Conservation (phyloP, 441 rosid species). For the Gossypium schwendimanii region DNA sequence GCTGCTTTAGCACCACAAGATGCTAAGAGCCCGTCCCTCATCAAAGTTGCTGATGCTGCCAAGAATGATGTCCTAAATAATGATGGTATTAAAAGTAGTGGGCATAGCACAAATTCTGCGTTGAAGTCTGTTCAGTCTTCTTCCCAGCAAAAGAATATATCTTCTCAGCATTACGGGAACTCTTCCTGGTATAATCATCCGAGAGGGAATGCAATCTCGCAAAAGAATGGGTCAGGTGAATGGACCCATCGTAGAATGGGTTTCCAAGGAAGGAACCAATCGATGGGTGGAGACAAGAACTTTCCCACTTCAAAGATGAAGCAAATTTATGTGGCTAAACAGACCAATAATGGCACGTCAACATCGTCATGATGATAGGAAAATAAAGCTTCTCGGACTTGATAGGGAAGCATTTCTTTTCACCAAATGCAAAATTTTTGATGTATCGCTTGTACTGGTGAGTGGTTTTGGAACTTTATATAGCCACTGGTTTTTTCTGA, state of each 20-base stretch:
- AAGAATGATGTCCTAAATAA: conserved; percentile 24
- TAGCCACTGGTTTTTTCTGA: neutral
- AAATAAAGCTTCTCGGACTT: neutral
- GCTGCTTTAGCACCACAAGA: conserved; percentile 28
- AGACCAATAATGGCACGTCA: conserved; percentile 41
- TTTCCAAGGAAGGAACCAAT: conserved; percentile 70
- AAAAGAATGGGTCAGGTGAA: conserved; percentile 40
- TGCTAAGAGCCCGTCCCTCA: conserved; percentile 31
- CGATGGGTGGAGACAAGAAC: conserved; percentile 52
- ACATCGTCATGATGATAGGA: conserved; percentile 20
- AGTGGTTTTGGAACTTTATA: neutral
- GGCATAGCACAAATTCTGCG: conserved; percentile 25
- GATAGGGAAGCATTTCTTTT: neutral
- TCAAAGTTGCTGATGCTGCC: conserved; percentile 29
- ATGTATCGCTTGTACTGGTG: neutral
- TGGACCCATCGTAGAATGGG: conserved; percentile 64
- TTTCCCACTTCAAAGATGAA: conserved; percentile 58
- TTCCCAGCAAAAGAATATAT: conserved; percentile 46
- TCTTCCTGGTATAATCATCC: conserved; percentile 40
- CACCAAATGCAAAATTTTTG: neutral
- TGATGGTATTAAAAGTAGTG: conserved; percentile 19
- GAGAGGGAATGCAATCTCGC: conserved; percentile 37
- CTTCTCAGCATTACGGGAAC: conserved; percentile 40
- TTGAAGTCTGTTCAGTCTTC: conserved; percentile 28
- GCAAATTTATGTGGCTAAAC: conserved; percentile 98